Conservation (phyloP, 2,329 filamentous ascomycete genomes). For the Colletotrichum sp. region DNA sequence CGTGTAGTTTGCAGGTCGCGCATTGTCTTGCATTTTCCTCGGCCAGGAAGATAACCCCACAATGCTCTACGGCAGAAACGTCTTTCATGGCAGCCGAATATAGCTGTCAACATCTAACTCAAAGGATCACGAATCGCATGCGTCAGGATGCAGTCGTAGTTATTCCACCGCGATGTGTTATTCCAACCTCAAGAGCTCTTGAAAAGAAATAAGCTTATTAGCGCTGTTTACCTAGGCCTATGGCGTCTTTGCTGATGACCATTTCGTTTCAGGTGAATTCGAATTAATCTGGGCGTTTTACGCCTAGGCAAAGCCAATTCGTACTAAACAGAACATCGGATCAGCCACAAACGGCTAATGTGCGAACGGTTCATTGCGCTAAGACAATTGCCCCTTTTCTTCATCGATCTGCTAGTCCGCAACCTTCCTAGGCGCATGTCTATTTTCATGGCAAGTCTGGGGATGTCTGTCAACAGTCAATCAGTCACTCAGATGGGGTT, state of each 20-base stretch:
- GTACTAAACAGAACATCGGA: background rate
- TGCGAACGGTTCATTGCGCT: background rate
- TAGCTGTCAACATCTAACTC: background rate
- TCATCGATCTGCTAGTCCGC: background rate
- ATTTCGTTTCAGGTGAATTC: background rate
- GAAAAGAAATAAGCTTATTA: background rate
- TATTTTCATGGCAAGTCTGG: background rate
- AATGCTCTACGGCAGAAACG: fast-evolving
- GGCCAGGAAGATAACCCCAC: fast-evolving
- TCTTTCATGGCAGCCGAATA: background rate
- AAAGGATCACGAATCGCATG: background rate
- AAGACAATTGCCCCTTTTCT: background rate
- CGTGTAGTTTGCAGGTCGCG: background rate
- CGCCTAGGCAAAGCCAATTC: background rate
- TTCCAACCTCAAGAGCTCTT: background rate
- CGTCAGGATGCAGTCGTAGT: background rate
- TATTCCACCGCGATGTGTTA: background rate
- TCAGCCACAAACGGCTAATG: background rate
- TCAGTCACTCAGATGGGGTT: background rate
- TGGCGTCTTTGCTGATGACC: background rate
- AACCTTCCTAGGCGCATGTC: background rate
- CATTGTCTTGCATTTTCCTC: fast-evolving
- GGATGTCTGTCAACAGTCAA: background rate
- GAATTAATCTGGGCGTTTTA: background rate
- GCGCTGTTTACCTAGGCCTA: background rate